phyloP scores from a whole-genome alignment of 192 early-diverging fungal genomes.

The Coemansia sp. region DNA sequence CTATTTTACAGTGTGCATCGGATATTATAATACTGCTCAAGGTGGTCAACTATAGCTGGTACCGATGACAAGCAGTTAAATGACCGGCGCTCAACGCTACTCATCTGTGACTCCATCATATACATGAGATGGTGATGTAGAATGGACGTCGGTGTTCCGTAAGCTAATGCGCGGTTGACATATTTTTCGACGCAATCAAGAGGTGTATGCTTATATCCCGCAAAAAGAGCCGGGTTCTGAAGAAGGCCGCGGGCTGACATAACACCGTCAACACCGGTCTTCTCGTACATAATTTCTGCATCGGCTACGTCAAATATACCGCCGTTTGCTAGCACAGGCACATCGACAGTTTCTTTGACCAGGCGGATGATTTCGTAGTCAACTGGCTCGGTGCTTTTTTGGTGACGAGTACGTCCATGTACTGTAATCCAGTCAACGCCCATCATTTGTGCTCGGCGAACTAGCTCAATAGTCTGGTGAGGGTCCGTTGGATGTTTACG shows the following conservation, averaged over 20 bases:
- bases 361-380: constrained; percentile 78
- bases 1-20: constrained; percentile 8
- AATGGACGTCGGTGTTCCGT: constrained; percentile 82
- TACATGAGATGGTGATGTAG: constrained; percentile 96
- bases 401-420: constrained; percentile 82
- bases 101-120: constrained; percentile 87
- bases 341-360: constrained; percentile 72
- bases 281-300: constrained; percentile 69
- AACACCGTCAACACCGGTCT: constrained; percentile 80
- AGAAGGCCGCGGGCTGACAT: constrained; percentile 92
- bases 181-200: constrained; percentile 73
- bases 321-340: constrained; percentile 90
- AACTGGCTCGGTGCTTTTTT: constrained; percentile 78
- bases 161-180: constrained; percentile 64
- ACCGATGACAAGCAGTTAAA: constrained; percentile 81
- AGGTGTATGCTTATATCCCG: constrained; percentile 76
- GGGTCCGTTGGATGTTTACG: constrained; percentile 63
- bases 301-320: constrained; percentile 73
- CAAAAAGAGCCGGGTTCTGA: constrained; percentile 91
- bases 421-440: constrained; percentile 89
- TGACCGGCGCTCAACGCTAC: constrained; percentile 67
- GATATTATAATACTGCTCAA: constrained; percentile 59
- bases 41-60: constrained; percentile 77
- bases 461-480: constrained; percentile 80
- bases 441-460: constrained; percentile 74